Evolutionary conservation across 2,329 filamentous ascomycete genomes (phyloP), one percentile per base, ranked within the genome.

Genomic region (Epichloe uncinata): DNA sequence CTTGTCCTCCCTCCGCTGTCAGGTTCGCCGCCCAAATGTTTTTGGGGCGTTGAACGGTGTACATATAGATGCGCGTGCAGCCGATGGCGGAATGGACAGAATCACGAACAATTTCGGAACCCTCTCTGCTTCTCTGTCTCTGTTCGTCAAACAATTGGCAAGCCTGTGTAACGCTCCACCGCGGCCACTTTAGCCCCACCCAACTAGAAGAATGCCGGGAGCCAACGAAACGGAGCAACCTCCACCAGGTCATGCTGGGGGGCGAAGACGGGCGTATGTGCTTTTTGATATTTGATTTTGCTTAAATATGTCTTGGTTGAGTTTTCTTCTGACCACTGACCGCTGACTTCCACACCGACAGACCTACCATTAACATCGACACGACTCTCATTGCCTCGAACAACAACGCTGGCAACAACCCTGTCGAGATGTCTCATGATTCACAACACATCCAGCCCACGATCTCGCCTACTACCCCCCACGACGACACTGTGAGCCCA

Each of bases 351-450:
- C 9, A 36, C 40, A 20, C 11, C 12, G 49, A 20, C 52, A 77
- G 74, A 41, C 74, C 74, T 36, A 75, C 74, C 48, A 77, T 77
- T 52, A 78, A 72, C 47, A 77, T 78, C 48, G 73, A 77, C 55
- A 76, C 74, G 12, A 70, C 73, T 8, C 71, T 67, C 52, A 63
- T 64, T n/a, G 45, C 40, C n/a, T 35, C 45, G n/a, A 44, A 35
- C 16, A 41, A 44, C 52, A 62, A 60, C 48, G 52, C 59, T 50
- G 56, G 61, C 41, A 57, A 52, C 43, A 54, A 60, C 15, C 42
- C 57, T 50, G 49, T 61, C 48, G 59, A 63, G 37, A 62, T 65
- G 53, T 56, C 66, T 3, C 52, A 60, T 51, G 57, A 61, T 36
- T 47, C 42, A 6, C 35, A 49, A 3, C 45, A 50, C 36, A 16